Conservation (phyloP, 2,329 filamentous ascomycete species). For the Colletotrichum paranaense region DNA sequence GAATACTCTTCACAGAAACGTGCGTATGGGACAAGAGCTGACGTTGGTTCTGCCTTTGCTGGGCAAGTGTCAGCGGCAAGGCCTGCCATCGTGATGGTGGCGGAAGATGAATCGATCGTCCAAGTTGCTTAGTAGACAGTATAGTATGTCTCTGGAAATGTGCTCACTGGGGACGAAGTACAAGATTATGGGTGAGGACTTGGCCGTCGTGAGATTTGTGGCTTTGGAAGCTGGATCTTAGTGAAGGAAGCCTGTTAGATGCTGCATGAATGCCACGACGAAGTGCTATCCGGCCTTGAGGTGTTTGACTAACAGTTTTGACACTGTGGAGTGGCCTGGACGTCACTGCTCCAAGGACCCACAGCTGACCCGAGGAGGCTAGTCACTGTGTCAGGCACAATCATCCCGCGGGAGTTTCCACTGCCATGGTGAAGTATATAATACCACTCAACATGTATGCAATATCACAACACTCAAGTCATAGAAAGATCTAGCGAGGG, state of each 20-base stretch:
- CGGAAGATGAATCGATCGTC: neutral
- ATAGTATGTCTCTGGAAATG: too few relatives aligned
- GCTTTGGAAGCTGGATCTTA: too few relatives aligned
- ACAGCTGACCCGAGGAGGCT: neutral
- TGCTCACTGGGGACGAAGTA: neutral
- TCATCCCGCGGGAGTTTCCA: neutral
- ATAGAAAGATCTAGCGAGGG: neutral
- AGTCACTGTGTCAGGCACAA: neutral
- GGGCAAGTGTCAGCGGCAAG: constrained; percentile 44
- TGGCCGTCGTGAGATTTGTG: neutral
- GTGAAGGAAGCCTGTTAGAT: neutral
- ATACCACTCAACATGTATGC: neutral
- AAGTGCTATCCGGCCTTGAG: neutral
- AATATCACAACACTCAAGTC: neutral
- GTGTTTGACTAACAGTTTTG: neutral
- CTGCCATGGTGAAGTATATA: neutral
- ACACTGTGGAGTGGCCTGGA: constrained; percentile 2
- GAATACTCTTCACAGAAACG: neutral
- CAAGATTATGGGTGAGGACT: neutral
- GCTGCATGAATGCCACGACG: neutral
- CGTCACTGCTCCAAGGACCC: neutral
- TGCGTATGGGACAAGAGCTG: neutral
- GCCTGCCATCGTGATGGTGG: constrained; percentile 18
- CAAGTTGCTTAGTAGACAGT: neutral
- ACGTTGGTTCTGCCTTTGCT: constrained; percentile 42